Conservation (phyloP, 352 stramenopile genomes). For the Poterioochromonas sp. region DNA sequence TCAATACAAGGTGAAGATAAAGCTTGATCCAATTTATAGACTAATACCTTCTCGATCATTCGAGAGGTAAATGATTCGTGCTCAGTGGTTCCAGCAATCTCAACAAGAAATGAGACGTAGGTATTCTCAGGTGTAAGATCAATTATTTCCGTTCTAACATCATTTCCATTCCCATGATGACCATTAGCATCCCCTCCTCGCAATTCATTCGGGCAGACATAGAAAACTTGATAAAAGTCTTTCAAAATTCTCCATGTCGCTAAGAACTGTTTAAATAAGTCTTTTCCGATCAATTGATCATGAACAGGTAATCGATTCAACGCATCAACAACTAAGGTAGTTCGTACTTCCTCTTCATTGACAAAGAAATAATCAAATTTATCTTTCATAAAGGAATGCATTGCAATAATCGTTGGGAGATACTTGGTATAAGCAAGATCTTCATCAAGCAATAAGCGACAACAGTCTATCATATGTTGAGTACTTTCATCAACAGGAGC, state of each 20-base stretch:
- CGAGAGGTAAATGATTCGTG: neutral
- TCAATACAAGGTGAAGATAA: too few species aligned
- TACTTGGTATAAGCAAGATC: neutral
- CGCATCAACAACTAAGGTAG: neutral
- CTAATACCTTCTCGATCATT: neutral
- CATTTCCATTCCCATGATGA: neutral
- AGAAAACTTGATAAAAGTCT: neutral
- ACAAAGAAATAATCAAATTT: neutral
- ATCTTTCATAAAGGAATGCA: neutral
- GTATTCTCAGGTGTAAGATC: too few species aligned
- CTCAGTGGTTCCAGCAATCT: neutral
- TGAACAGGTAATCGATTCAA: neutral
- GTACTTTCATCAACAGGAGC: neutral
- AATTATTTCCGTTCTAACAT: neutral
- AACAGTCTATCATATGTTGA: neutral
- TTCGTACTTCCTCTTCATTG: neutral
- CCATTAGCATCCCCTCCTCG: neutral
- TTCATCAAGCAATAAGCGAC: neutral
- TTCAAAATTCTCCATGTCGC: neutral
- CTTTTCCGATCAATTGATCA: neutral
- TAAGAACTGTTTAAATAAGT: neutral
- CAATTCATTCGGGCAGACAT: neutral
- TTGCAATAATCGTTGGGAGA: neutral
- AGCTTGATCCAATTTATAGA: too few species aligned
- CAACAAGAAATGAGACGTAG: neutral